These are phyloP conservation scores for Penicillium maclennaniae DNA, from an alignment of 495 filamentous ascomycete genomes.

Conservation along the genomic window DNA sequence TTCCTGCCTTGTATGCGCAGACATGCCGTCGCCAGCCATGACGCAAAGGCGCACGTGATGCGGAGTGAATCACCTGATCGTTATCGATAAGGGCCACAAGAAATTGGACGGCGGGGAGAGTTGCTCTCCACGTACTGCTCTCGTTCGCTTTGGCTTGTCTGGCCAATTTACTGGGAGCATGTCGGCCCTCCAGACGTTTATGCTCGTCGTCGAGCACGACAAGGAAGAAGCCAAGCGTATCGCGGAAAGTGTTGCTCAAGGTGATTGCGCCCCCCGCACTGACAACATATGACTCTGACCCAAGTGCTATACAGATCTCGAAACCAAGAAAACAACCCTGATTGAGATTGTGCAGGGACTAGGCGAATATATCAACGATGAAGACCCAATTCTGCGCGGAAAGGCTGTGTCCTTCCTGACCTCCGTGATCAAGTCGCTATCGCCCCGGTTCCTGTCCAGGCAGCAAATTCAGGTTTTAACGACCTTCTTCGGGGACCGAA, in stretches of 20 bases:
- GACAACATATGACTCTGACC: slow-evolving; percentile 12
- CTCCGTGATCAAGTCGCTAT: slow-evolving; percentile 55
- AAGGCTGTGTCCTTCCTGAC: slow-evolving; percentile 68
- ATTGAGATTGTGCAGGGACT: slow-evolving; percentile 65
- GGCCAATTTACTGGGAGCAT: slow-evolving; percentile 36
- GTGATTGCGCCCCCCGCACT: slow-evolving; percentile 36
- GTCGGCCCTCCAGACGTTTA: slow-evolving; percentile 62
- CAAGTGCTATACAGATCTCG: slow-evolving; percentile 46
- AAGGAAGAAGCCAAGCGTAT: slow-evolving; percentile 57
- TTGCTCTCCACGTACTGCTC: slow-evolving; percentile 6
- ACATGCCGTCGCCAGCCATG: slow-evolving; percentile 16
- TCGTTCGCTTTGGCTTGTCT: slow-evolving; percentile 7
- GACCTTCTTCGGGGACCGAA: slow-evolving; percentile 58
- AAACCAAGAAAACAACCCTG: slow-evolving; percentile 58
- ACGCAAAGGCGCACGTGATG: slow-evolving; percentile 29
- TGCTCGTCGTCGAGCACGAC: slow-evolving; percentile 61
- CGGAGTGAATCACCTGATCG: slow-evolving; percentile 19
- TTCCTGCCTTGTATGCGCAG: slow-evolving; percentile 1
- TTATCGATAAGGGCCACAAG: slow-evolving; percentile 28
- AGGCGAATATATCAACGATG: slow-evolving; percentile 67
- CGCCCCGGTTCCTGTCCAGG: slow-evolving; percentile 57
- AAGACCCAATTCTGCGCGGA: slow-evolving; percentile 58
- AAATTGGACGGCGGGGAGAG: slow-evolving; percentile 19
- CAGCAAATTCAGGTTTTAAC: slow-evolving; percentile 63
- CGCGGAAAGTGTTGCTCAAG: slow-evolving; percentile 54